These are phyloP conservation scores for Trifolium pratense DNA, from an alignment of 306 rosid genomes.

Conservation along the genomic window DNA sequence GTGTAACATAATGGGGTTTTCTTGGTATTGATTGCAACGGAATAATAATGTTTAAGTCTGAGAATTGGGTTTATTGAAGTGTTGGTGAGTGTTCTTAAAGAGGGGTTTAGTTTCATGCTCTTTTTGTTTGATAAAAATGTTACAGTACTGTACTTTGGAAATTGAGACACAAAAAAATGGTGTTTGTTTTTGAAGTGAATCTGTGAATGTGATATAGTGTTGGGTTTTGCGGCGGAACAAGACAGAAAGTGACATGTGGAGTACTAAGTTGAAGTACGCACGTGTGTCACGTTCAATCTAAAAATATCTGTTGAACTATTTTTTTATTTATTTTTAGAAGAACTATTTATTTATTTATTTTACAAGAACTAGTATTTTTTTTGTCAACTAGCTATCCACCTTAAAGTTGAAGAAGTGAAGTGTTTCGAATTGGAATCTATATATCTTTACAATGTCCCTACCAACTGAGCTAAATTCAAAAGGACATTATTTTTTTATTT, in stretches of 20 bases:
- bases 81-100: conserved; percentile 40
- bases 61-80: conserved; percentile 38
- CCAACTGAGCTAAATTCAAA: too few relatives aligned
- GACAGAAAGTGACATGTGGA: not conserved
- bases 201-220: not conserved
- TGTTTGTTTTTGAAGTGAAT: not conserved
- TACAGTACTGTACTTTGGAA: not conserved
- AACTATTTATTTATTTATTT: too few relatives aligned
- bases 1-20: too few relatives aligned
- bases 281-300: not conserved
- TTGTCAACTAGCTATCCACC: too few relatives aligned
- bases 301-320: too few relatives aligned
- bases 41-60: conserved; percentile 27
- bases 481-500: too few relatives aligned
- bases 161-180: not conserved
- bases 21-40: not conserved
- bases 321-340: too few relatives aligned
- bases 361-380: too few relatives aligned
- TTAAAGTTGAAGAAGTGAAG: too few relatives aligned
- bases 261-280: not conserved
- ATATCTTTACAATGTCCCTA: too few relatives aligned
- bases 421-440: too few relatives aligned
- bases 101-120: conserved; percentile 43
- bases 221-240: not conserved
- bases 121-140: not conserved